Base-by-base conservation (phyloP, 2,329 filamentous ascomycete genomes). In the Metarhizium album region DNA sequence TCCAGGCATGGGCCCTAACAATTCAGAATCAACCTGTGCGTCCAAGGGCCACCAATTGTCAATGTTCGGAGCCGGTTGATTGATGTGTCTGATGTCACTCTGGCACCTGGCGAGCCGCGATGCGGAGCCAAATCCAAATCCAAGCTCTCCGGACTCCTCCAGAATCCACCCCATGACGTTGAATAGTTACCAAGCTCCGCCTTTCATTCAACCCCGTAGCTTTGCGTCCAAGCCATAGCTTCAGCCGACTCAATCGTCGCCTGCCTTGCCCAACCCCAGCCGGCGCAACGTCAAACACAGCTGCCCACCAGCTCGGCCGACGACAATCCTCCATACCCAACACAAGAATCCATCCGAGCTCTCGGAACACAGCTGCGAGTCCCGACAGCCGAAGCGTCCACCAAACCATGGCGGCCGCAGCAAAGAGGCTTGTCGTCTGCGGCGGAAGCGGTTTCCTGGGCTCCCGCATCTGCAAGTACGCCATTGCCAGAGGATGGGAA, bases 401-500 rank as follows among this genome's bases (percentile, higher is more conserved):
- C 9, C 8, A 31, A 24, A 70, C 64, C 68, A 79, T 81, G 68
- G 70, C 76, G 49, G 73, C 77, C 57, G 75, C 77, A 57, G 43
- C 49, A 29, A 95, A 90, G 71, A 85, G 82, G 69, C 75, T 98
- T 42, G 83, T 97, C 42, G 90, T 98, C 50, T 94, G 87, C 58
- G 93, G 93, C 58, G 91, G 91, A 53, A 96, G 88, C 68, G 91
- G 93, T 33, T 98, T 97, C 65, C 71, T 98, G 24, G 89, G 89
- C 69, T 78, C 76, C 23, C 80, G 91, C 51, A 95, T 98, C 71
- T 97, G 93, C 74, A 93, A 89, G 73, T 84, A 87, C 49, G 93
- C 89, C 43, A 83, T 89, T 47, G 79, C 83, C 45, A 78, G 90
- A 64, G 89, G 90, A 50, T 97, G 91, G 91, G 80, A 90, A 52